Evolutionary conservation across 345 rosid genomes (phyloP).

Genomic region (Draba incana): DNA sequence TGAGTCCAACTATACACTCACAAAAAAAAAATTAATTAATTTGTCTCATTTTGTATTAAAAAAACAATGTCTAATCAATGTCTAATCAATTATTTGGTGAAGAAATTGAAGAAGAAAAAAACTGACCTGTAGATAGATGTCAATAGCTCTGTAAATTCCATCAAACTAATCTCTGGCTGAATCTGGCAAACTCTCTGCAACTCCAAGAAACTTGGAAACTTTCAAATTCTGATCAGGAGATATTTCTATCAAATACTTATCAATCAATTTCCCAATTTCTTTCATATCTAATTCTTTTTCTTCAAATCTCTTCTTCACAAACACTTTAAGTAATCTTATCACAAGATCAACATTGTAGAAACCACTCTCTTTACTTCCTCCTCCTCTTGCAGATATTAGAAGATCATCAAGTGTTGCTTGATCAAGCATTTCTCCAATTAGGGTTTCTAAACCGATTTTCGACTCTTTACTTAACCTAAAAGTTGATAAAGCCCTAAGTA

Average conservation of each 20-base stretch:
- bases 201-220: slow-evolving; percentile 62
- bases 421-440: slow-evolving; percentile 65
- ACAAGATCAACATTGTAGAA: slow-evolving; percentile 65
- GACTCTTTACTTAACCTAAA: slow-evolving; percentile 57
- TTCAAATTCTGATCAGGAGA: slow-evolving; percentile 75
- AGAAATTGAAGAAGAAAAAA: not conserved
- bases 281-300: slow-evolving; percentile 46
- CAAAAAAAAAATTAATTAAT: slow-evolving; percentile 1
- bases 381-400: slow-evolving; percentile 50
- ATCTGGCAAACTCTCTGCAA: slow-evolving; percentile 74
- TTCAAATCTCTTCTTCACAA: slow-evolving; percentile 40
- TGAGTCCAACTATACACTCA: slow-evolving; percentile 9
- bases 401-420: slow-evolving; percentile 81
- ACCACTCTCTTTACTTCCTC: slow-evolving; percentile 42
- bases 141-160: slow-evolving; percentile 81
- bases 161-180: slow-evolving; percentile 71
- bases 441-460: slow-evolving; percentile 58
- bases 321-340: slow-evolving; percentile 54
- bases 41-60: slow-evolving; percentile 24
- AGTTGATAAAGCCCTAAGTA: slow-evolving; percentile 54
- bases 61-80: not conserved
- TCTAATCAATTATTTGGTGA: slow-evolving; percentile 10
- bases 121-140: slow-evolving; percentile 71
- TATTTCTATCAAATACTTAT: slow-evolving; percentile 68
- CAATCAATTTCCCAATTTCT: slow-evolving; percentile 57